A percentile compares a stretch with the other conserved stretches of the same genome.
Conservation (phyloP, 306 rosid genomes). For the Medicago lupulina region DNA sequence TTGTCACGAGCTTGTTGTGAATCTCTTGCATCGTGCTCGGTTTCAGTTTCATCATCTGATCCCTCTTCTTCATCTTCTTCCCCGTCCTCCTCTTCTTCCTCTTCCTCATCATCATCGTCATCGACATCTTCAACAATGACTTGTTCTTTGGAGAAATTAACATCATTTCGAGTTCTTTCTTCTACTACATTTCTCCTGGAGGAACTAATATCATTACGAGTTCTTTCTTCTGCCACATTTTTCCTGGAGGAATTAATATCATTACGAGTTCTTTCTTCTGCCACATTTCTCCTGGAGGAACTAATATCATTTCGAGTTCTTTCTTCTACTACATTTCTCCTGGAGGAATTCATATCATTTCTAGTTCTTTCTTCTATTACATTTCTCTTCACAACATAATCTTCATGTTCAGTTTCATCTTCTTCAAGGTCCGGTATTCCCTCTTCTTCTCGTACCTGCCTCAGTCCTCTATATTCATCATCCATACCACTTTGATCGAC, state of each 20-base stretch:
- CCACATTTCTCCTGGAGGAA: conserved; percentile 34
- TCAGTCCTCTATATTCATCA: conserved; percentile 71
- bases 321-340: not conserved
- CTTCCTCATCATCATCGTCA: conserved; percentile 71
- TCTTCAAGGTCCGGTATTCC: conserved; percentile 95
- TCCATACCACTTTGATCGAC: conserved; percentile 56
- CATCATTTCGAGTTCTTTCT: conserved; percentile 54
- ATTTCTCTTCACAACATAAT: conserved; percentile 48
- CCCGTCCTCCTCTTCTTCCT: conserved; percentile 66
- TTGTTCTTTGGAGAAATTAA: conserved; percentile 58
- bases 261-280: conserved; percentile 57
- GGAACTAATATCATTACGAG: no score
- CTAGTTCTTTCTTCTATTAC: conserved; percentile 58
- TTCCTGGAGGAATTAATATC: conserved; percentile 33
- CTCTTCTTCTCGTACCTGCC: conserved; percentile 85
- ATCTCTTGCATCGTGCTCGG: conserved; percentile 42
- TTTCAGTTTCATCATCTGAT: conserved; percentile 44
- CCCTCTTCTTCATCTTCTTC: conserved; percentile 60
- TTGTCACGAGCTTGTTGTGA: conserved; percentile 43
- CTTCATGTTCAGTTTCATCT: conserved; percentile 71
- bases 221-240: no score
- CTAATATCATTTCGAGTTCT: not conserved
- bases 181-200: conserved; percentile 46
- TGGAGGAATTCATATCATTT: conserved; percentile 38
- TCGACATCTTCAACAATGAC: conserved; percentile 71